Base-by-base conservation (phyloP, 2,329 filamentous ascomycete genomes). In the Falciphora oryzae region DNA sequence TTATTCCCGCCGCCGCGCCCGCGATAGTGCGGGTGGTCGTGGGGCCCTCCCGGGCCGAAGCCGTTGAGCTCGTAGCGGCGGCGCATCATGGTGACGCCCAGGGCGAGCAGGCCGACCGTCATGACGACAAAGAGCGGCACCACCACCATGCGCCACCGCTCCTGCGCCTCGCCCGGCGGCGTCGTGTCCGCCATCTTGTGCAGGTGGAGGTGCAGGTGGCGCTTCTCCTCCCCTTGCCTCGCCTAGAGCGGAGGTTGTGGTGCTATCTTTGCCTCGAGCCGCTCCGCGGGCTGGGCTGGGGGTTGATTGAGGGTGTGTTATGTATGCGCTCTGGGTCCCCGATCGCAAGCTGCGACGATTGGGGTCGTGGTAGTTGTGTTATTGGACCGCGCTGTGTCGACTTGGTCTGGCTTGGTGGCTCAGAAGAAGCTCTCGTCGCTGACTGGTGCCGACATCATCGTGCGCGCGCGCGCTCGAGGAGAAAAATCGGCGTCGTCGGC, bases 71-170 rank as follows among this genome's bases (percentile, higher is more conserved):
- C 31, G 27, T 31, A 35, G 3, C 62, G 56, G 8, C 66, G 65
- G 5, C 67, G 65, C 18, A 59, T 57, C 35, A 50, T 53, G 1
- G 62, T 32, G 25, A 66, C n/a, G 57, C 57, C 35, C 27, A 65
- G 1, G n/a, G 57, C 58, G 8, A 61, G 7, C 32, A 63, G 16
- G 57, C 32, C 28, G 32, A 67, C 56, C 58, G 22, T 58, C 25
- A 29, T 25, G 14, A 67, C 64, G 11, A 68, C 31, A 53, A 53
- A 32, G 29, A 68, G 25, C 8, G 67, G 67, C 2, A 67, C 57
- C 25, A 60, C 65, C 8, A 68, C 29, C 53, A 61, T 53, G n/a
- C 63, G 57, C 65, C 66, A 66, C 1, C 64, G 64, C 32, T 59
- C 58, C 58, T 31, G 27, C 58, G 27, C 16, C 3, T n/a, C 58